Conservation (phyloP, 2,329 filamentous ascomycete species). For the Penicillium sp. region DNA sequence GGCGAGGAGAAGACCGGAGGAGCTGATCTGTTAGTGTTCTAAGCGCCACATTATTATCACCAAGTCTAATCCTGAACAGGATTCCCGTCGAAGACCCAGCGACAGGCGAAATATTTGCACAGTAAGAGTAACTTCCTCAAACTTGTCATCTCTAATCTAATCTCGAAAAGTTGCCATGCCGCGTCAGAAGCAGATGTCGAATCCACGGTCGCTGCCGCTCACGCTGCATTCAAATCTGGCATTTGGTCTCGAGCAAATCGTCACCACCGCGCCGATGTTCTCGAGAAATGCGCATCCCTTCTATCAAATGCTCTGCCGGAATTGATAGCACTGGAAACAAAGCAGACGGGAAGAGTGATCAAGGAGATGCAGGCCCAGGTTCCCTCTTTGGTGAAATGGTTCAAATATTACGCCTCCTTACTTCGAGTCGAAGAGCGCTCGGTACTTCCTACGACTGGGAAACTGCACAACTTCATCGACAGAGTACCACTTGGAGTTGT, state of each 20-base stretch:
- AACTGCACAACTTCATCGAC: constrained; percentile 47
- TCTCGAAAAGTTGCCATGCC: constrained; percentile 26
- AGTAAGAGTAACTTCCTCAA: constrained; percentile 13
- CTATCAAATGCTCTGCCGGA: constrained; percentile 49
- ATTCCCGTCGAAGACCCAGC: constrained; percentile 30
- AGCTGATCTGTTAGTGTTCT: constrained; percentile 17
- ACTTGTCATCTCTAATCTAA: not conserved
- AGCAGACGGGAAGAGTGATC: constrained; percentile 70
- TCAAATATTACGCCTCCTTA: constrained; percentile 72
- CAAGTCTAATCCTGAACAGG: constrained; percentile 15
- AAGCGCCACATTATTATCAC: too few species aligned
- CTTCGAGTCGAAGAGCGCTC: constrained; percentile 71
- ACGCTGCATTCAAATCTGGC: constrained; percentile 25
- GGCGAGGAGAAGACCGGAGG: constrained; percentile 24
- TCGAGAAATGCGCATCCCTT: constrained; percentile 27
- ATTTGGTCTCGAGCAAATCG: constrained; percentile 30
- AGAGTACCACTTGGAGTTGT: constrained; percentile 48
- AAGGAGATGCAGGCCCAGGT: constrained; percentile 75
- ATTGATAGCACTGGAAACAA: constrained; percentile 68
- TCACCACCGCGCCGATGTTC: constrained; percentile 31
- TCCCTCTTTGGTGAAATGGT: constrained; percentile 64
- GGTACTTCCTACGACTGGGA: constrained; percentile 65
- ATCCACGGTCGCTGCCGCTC: constrained; percentile 18
- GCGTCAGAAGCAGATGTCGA: constrained; percentile 27
- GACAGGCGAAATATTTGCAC: constrained; percentile 28